Evolutionary conservation across 495 filamentous ascomycete species (phyloP), one percentile per base, ranked within the genome.

Genomic region (Penicillium bialowiezense): DNA sequence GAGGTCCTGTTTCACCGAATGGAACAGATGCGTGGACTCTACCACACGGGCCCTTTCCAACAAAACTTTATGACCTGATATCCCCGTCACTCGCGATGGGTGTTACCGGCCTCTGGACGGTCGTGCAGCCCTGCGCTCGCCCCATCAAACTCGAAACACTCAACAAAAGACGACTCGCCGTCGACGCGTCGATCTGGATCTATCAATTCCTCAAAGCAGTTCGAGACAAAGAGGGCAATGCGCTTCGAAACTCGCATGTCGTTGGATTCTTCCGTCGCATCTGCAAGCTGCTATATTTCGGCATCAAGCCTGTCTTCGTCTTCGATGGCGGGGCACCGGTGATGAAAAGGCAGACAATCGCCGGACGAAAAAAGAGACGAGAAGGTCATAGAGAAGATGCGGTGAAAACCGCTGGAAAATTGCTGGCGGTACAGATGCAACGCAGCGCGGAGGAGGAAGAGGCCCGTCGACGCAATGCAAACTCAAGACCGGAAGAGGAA

Each of bases 201-300:
- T 98, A 98, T 73, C 93, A 98, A 64, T 98, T 98, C 63, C 80
- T 98, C 52, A 98, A 98, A 72, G 93, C 93, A 14, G 95, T 98
- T 2, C 90, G 93, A 58, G 93, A 98, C 69, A 95, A 96, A 60
- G 93, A 98, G 71, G 93, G 93, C 32, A 96, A 98, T 61, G 95
- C 93, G 1, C 80, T 98, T 21, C 89, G 91, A 44, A 98, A 96
- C 68, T 89, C 86, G 14, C 93, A 98, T 56, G 78, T 98, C 49
- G 89, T 98, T 39, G 93, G 95, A 23, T 98, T 98, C 82, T 98
- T 97, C 73, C 87, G 92, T 28, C 83, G 93, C 29, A 96, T 98
- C 56, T 97, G 92, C 77, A 98, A 98, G 65, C 79, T 98, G 4
- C 77, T 98, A 0, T 97, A 89, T 76, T 89, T 91, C 60, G 93